These are phyloP conservation scores for Trichophyton equinum DNA, from an alignment of 2,329 filamentous ascomycete genomes.

Conservation along the genomic window DNA sequence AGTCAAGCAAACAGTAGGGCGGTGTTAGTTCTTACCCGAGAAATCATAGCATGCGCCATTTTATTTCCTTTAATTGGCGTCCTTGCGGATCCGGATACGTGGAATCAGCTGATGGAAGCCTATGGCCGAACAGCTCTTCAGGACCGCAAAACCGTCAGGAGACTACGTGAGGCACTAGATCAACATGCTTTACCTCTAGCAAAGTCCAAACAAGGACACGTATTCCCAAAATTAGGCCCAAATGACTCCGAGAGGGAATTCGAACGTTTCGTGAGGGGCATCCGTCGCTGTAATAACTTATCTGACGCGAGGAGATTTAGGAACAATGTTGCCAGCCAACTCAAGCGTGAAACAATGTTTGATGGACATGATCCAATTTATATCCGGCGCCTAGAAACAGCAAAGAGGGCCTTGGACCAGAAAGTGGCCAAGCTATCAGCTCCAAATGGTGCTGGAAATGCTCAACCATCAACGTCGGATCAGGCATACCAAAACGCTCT, in stretches of 20 bases:
- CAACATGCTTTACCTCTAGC: slow-evolving; percentile 80
- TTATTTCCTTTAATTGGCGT: slow-evolving; percentile 67
- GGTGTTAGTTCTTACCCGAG: slow-evolving; percentile 68
- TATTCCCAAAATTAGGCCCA: slow-evolving; percentile 67
- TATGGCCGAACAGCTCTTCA: slow-evolving; percentile 77
- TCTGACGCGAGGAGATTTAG: slow-evolving; percentile 87
- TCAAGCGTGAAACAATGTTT: slow-evolving; percentile 69
- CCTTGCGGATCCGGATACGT: slow-evolving; percentile 83
- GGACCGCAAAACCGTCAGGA: slow-evolving; percentile 87
- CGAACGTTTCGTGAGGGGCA: slow-evolving; percentile 82
- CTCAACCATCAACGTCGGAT: not conserved
- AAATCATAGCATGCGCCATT: slow-evolving; percentile 88
- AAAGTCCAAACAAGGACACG: slow-evolving; percentile 48
- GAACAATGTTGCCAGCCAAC: slow-evolving; percentile 81
- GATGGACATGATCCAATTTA: slow-evolving; percentile 77
- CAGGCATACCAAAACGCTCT: slow-evolving; percentile 32
- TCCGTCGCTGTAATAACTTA: slow-evolving; percentile 76
- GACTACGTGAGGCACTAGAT: slow-evolving; percentile 80
- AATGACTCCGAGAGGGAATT: slow-evolving; percentile 85
- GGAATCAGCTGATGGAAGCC: slow-evolving; percentile 92
- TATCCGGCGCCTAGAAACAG: slow-evolving; percentile 78
- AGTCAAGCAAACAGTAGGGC: slow-evolving; percentile 65
- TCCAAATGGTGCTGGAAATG: slow-evolving; percentile 39
- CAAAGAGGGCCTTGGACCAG: slow-evolving; percentile 77
- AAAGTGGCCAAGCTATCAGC: slow-evolving; percentile 70